A percentile compares a stretch with the other conserved stretches of the same genome.
phyloP scores from a whole-genome alignment of 176 grass and related monocot genomes.

The Eleusine coracana region DNA sequence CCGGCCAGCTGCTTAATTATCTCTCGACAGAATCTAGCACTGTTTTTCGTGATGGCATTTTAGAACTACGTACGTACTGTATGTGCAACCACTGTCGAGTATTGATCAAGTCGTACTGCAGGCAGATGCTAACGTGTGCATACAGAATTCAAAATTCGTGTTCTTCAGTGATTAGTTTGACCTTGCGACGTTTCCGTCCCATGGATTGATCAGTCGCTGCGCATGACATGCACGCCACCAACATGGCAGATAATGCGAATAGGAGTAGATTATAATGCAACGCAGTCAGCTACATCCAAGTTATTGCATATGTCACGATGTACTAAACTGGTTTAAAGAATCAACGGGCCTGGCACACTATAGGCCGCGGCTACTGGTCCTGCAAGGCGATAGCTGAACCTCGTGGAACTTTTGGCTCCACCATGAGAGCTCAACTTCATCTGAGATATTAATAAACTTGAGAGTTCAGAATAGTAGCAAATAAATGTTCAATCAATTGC shows the following conservation, averaged over 20 bases:
- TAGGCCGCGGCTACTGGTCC: not conserved
- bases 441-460: not conserved
- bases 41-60: not conserved
- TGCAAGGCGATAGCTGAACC: not conserved
- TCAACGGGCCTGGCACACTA: not conserved
- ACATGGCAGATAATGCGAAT: not conserved
- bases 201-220: not conserved
- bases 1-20: not conserved
- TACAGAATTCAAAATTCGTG: not conserved
- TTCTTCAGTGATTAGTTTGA: not conserved
- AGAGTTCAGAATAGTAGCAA: not conserved
- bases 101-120: not conserved
- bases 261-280: constrained; percentile 36
- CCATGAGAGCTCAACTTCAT: constrained; percentile 15
- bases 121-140: not conserved
- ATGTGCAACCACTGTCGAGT: constrained; percentile 8
- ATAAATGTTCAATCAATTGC: constrained; percentile 7
- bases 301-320: constrained; percentile 18
- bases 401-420: constrained; percentile 9
- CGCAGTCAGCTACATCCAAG: not conserved
- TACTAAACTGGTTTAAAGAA: constrained; percentile 8
- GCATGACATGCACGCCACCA: not conserved
- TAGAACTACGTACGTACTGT: not conserved
- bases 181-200: not conserved
- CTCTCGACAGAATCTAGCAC: constrained; percentile 25